Conservation (phyloP, 2,329 filamentous ascomycete genomes). For the Fusarium graminum region DNA sequence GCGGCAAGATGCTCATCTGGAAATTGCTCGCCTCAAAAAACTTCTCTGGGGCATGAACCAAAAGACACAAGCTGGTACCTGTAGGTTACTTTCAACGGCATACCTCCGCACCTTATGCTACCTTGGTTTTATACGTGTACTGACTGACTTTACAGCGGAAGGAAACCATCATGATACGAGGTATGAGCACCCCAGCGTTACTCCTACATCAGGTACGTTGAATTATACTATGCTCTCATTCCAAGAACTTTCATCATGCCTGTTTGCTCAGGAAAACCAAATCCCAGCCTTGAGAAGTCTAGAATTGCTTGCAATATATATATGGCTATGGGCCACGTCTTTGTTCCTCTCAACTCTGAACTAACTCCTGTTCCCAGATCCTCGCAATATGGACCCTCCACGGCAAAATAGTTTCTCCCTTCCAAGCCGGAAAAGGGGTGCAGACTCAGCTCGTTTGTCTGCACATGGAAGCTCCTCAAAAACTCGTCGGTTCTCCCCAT, state of each 20-base stretch:
- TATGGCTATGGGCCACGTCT: not conserved
- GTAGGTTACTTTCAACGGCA: slow-evolving; percentile 16
- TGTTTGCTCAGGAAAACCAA: slow-evolving; percentile 2
- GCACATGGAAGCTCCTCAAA: slow-evolving; percentile 46
- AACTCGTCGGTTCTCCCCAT: slow-evolving; percentile 52
- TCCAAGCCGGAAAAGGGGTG: slow-evolving; percentile 51
- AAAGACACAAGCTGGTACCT: slow-evolving; percentile 11
- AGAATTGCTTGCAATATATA: not conserved
- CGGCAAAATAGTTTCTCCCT: slow-evolving; percentile 33
- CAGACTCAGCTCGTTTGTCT: slow-evolving; percentile 38
- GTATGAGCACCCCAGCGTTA: not conserved
- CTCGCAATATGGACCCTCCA: slow-evolving; percentile 41
- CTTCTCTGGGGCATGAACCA: slow-evolving; percentile 41
- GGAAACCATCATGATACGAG: slow-evolving; percentile 12
- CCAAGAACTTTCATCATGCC: not conserved
- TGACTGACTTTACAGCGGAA: slow-evolving; percentile 9
- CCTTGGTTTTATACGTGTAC: not conserved
- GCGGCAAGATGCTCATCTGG: slow-evolving; percentile 44
- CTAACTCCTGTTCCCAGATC: slow-evolving; percentile 34
- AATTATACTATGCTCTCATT: not conserved
- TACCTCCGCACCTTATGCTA: not conserved
- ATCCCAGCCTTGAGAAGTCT: not conserved
- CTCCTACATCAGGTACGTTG: slow-evolving; percentile 34
- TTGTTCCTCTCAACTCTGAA: not conserved
- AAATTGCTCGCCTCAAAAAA: slow-evolving; percentile 53